Percentiles rank a stretch among this genome's conserved stretches.
phyloP scores from a whole-genome alignment of 73 alveolate genomes.

The Tetrahymena malaccensis region DNA sequence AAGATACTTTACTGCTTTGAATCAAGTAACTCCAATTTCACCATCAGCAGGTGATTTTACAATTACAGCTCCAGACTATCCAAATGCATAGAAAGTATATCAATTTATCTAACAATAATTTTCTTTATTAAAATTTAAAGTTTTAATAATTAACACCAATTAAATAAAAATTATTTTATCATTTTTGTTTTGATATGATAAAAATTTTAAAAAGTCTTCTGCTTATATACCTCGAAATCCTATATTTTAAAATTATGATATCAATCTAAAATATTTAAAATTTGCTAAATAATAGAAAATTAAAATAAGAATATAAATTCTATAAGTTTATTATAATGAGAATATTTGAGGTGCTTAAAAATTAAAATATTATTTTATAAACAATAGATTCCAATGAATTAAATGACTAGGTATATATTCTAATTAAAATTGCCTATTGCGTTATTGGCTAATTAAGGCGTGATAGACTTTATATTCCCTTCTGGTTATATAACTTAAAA shows the following conservation, averaged over 20 bases:
- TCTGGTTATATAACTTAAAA: background rate
- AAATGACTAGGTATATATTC: background rate
- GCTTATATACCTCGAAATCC: too few species aligned
- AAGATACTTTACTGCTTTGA: background rate
- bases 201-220: too few species aligned
- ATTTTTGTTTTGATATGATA: too few species aligned
- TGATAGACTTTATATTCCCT: background rate
- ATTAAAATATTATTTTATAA: background rate
- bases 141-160: too few species aligned
- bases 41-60: background rate
- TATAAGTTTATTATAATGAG: background rate
- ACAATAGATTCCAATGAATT: background rate
- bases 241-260: too few species aligned
- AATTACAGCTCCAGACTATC: background rate
- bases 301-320: too few species aligned
- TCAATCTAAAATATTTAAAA: too few species aligned
- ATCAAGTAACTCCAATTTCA: background rate
- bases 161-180: too few species aligned
- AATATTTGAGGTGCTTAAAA: too few species aligned
- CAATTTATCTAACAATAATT: background rate
- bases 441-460: background rate
- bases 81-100: background rate
- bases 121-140: too few species aligned
- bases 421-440: background rate
- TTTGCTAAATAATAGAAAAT: too few species aligned